phyloP scores from a whole-genome alignment of 371 early-diverging fungal species.

The Nematocida displodere region DNA sequence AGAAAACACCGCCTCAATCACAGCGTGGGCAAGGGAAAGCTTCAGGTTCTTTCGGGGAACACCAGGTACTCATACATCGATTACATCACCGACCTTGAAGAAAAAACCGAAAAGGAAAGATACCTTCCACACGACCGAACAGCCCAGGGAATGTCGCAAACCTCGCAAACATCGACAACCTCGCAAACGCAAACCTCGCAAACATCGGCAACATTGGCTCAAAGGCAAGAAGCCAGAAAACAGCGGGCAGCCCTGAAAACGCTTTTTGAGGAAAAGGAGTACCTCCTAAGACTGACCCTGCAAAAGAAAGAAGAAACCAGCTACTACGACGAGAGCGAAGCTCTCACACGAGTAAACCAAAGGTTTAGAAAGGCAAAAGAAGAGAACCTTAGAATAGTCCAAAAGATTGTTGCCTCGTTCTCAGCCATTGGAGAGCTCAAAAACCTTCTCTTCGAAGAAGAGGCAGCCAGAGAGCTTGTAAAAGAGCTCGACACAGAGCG shows the following conservation, averaged over 20 bases:
- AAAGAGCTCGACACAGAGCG: background rate
- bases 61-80: slow-evolving; percentile 2
- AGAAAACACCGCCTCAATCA: slow-evolving; percentile 16
- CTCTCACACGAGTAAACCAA: slow-evolving; percentile 11
- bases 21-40: background rate
- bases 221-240: slow-evolving; percentile 2
- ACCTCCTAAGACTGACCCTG: slow-evolving; percentile 9
- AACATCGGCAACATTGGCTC: too few species aligned
- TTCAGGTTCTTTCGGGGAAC: background rate
- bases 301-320: background rate
- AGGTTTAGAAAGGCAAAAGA: slow-evolving; percentile 33
- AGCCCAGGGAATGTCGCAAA: background rate
- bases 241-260: background rate
- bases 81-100: slow-evolving; percentile 24
- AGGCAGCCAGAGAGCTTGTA: background rate
- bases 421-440: background rate
- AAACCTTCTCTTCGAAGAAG: background rate
- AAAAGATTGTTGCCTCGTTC: background rate
- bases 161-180: too few species aligned
- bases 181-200: too few species aligned
- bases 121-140: background rate
- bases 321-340: background rate
- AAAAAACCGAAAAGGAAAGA: too few species aligned
- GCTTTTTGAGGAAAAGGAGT: slow-evolving; percentile 36
- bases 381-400: slow-evolving; percentile 1